Conservation (phyloP, 441 rosid species). For the Croton laevigatus region DNA sequence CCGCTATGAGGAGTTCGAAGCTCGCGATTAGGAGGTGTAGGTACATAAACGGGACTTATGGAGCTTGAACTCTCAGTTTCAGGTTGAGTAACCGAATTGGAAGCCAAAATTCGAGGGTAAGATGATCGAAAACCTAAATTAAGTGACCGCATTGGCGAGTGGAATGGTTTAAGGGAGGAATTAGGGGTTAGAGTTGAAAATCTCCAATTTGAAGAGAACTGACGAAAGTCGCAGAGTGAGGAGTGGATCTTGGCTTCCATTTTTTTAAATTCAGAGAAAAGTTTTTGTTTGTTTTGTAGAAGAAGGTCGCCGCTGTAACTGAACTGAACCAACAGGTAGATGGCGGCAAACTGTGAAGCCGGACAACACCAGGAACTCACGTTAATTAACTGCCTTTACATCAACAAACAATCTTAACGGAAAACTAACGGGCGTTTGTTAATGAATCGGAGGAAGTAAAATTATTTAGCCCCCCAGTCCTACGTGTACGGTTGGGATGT, state of each 20-base stretch:
- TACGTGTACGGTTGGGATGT: too few species aligned
- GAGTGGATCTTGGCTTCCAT: background rate
- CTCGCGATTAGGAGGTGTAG: constrained; percentile 68
- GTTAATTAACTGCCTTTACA: constrained; percentile 12
- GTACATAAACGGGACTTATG: constrained; percentile 49
- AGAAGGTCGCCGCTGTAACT: too few species aligned
- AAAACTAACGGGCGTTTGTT: too few species aligned
- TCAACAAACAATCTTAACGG: too few species aligned
- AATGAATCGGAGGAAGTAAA: too few species aligned
- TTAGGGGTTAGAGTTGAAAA: constrained; percentile 6
- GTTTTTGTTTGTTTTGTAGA: too few species aligned
- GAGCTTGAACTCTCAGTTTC: background rate
- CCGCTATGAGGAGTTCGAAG: constrained; percentile 98
- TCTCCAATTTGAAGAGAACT: constrained; percentile 15
- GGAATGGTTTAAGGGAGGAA: constrained; percentile 10
- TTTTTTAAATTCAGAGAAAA: background rate
- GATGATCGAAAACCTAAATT: constrained; percentile 22
- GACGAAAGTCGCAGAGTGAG: constrained; percentile 2
- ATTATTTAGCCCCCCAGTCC: too few species aligned
- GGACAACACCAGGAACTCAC: background rate
- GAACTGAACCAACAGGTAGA: background rate
- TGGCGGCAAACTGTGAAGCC: constrained; percentile 10
- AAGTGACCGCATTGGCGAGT: constrained; percentile 1
- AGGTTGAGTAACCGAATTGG: constrained; percentile 29
- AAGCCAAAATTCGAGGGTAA: constrained; percentile 23